Conservation (phyloP, 768 basidiomycete species). For the Thelephora aurantiotincta region DNA sequence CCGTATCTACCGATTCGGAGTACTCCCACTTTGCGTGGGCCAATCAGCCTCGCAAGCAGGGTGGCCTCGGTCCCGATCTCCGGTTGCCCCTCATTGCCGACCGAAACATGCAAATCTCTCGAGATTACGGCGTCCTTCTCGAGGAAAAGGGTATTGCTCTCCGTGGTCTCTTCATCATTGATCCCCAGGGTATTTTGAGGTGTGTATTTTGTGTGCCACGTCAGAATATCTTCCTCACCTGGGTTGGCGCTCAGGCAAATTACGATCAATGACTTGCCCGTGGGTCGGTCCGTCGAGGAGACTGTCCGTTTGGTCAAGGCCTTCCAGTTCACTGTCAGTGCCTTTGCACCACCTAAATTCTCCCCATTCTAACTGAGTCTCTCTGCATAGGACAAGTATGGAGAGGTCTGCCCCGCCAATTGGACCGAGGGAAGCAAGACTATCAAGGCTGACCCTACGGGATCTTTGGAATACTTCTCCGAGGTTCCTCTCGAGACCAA, state of each 20-base stretch:
- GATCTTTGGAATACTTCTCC: constrained; percentile 62
- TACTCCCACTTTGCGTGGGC: constrained; percentile 85
- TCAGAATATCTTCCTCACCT: not conserved
- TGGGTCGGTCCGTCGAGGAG: constrained; percentile 92
- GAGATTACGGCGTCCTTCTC: constrained; percentile 78
- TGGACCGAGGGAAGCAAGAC: constrained; percentile 76
- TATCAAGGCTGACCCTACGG: constrained; percentile 68
- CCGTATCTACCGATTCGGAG: constrained; percentile 81
- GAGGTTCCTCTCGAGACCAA: constrained; percentile 14
- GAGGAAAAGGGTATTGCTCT: constrained; percentile 84
- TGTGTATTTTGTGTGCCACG: constrained; percentile 15
- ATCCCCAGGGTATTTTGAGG: constrained; percentile 69
- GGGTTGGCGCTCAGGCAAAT: constrained; percentile 38
- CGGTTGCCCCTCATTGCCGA: constrained; percentile 76
- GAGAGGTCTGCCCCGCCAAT: constrained; percentile 88
- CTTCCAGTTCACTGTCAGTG: constrained; percentile 75
- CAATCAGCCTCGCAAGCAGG: constrained; percentile 65
- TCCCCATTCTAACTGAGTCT: not conserved
- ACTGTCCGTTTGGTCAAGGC: constrained; percentile 84
- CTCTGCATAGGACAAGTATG: constrained; percentile 54
- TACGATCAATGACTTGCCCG: constrained; percentile 85
- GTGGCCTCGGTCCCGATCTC: constrained; percentile 83
- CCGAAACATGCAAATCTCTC: constrained; percentile 62
- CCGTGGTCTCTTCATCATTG: constrained; percentile 78
- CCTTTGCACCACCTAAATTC: not conserved